Percentiles rank a stretch among this genome's conserved stretches.
These are phyloP conservation scores for Ceraceosorus guamensis DNA, from an alignment of 1,284 basidiomycete species.

Conservation along the genomic window DNA sequence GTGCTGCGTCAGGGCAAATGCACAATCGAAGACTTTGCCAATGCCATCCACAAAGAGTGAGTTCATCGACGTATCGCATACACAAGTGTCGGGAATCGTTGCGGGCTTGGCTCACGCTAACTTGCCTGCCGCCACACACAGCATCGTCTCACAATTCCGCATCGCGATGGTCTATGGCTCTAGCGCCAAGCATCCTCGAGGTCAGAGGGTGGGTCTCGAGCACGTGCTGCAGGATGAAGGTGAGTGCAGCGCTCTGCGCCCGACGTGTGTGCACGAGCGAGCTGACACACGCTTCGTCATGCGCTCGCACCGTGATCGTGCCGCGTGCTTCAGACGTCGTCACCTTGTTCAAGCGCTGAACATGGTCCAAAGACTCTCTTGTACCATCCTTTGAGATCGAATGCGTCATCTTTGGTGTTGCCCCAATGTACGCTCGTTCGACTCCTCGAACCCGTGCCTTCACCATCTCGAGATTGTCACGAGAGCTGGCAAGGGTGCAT, in stretches of 20 bases:
- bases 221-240: slow-evolving; percentile 38
- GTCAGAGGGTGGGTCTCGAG: slow-evolving; percentile 77
- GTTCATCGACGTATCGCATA: neutral
- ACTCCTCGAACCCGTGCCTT: no score
- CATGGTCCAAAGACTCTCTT: no score
- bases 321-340: slow-evolving; percentile 10
- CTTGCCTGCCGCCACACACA: neutral
- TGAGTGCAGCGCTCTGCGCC: neutral
- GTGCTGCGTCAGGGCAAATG: slow-evolving; percentile 60
- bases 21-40: slow-evolving; percentile 73
- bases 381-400: no score
- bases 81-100: no score
- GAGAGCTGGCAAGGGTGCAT: no score
- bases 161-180: slow-evolving; percentile 87
- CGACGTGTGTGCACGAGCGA: neutral
- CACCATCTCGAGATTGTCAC: no score
- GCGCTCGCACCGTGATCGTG: neutral
- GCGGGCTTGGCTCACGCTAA: no score
- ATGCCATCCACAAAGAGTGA: slow-evolving; percentile 10
- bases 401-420: no score
- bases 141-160: slow-evolving; percentile 14
- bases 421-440: no score
- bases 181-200: slow-evolving; percentile 88
- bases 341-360: slow-evolving; percentile 17
- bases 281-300: neutral